A percentile compares a stretch with the other conserved stretches of the same genome.
phyloP scores from a whole-genome alignment of 768 basidiomycete species.

The Lentinula lateritia region DNA sequence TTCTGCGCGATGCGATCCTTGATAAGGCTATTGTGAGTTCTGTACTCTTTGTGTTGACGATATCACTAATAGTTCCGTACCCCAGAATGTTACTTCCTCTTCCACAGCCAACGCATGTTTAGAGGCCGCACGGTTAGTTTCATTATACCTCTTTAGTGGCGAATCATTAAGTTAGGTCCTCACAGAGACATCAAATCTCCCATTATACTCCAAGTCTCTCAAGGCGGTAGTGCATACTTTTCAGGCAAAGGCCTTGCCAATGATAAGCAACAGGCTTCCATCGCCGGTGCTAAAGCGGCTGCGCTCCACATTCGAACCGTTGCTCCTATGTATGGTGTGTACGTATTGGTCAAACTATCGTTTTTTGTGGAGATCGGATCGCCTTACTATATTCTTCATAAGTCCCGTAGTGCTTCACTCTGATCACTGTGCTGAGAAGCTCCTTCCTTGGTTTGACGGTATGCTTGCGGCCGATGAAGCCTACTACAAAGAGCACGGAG shows the following conservation, averaged over 20 bases:
- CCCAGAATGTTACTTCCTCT: constrained; percentile 92
- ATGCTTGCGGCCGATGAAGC: constrained; percentile 96
- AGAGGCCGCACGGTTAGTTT: constrained; percentile 81
- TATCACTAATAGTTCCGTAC: background rate
- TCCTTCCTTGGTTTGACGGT: constrained; percentile 98
- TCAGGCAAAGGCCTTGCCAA: constrained; percentile 96
- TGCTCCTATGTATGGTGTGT: constrained; percentile 91
- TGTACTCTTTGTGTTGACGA: background rate
- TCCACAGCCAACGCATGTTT: constrained; percentile 92
- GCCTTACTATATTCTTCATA: constrained; percentile 21
- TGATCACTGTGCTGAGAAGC: constrained; percentile 97
- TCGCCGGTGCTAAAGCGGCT: constrained; percentile 86
- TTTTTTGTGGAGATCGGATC: background rate
- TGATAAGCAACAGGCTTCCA: constrained; percentile 92
- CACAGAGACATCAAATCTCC: constrained; percentile 90
- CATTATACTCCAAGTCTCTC: constrained; percentile 96
- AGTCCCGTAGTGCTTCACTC: constrained; percentile 97
- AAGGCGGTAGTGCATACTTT: constrained; percentile 94
- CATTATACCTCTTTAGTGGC: background rate
- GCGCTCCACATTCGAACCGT: constrained; percentile 88
- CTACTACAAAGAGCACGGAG: constrained; percentile 85
- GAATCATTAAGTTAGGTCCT: constrained; percentile 10
- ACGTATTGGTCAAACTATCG: constrained; percentile 27
- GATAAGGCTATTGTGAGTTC: constrained; percentile 72
- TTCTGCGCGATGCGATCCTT: constrained; percentile 5